phyloP scores from a whole-genome alignment of 1,139 yeast genomes.

The Geotrichum macrosporum region DNA sequence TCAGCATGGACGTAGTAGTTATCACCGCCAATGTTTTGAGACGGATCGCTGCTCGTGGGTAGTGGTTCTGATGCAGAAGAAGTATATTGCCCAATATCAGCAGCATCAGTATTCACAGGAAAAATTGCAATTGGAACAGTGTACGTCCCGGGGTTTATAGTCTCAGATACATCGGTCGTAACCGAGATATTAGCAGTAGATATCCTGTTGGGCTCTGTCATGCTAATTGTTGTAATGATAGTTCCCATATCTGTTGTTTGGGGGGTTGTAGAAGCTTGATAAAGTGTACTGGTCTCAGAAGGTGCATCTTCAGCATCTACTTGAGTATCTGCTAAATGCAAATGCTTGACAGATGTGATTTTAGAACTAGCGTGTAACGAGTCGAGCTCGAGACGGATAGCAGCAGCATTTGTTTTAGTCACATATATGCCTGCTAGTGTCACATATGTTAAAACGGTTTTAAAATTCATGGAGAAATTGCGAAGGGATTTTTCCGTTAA shows the following conservation, averaged over 20 bases:
- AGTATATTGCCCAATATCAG: not conserved
- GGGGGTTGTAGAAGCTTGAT: constrained; percentile 3
- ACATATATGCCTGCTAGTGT: not conserved
- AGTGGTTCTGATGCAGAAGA: not conserved
- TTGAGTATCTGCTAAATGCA: not conserved
- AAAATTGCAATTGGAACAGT: not conserved
- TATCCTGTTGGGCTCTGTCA: constrained; percentile 1
- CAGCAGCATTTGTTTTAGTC: not conserved
- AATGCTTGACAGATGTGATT: not conserved
- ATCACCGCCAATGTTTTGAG: constrained; percentile 18
- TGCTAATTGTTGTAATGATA: constrained; percentile 2
- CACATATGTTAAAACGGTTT: not conserved
- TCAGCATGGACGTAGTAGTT: constrained; percentile 35
- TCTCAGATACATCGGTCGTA: constrained; percentile 9
- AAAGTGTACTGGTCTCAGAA: constrained; percentile 7
- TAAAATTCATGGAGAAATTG: not conserved
- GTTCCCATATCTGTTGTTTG: constrained; percentile 3
- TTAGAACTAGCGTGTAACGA: not conserved
- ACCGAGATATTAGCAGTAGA: constrained; percentile 3
- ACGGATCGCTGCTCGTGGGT: too few species aligned
- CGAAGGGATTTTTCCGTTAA: not conserved
- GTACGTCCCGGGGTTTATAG: constrained; percentile 10
- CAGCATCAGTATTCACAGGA: not conserved
- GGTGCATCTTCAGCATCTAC: not conserved
- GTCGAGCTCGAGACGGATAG: not conserved